Conservation (phyloP, 208 protist species). For the Trypanosoma conorhini region DNA sequence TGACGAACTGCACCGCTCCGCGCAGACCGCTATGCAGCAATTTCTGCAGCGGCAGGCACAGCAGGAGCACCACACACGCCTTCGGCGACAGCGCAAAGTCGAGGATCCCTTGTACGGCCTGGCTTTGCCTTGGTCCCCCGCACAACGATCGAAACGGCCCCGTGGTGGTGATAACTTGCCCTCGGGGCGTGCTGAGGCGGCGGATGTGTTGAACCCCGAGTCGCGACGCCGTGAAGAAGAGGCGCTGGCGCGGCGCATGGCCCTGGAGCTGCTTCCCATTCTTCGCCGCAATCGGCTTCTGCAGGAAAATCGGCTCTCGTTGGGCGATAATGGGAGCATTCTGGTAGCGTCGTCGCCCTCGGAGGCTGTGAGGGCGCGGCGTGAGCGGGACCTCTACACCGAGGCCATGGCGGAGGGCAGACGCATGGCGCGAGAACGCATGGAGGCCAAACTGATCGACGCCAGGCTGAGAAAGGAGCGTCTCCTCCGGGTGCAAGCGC, state of each 20-base stretch:
- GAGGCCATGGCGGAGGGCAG: slow-evolving; percentile 55
- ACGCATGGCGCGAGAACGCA: slow-evolving; percentile 45
- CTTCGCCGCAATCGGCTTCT: slow-evolving; percentile 58
- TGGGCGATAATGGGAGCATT: slow-evolving; percentile 38
- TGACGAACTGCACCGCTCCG: slow-evolving; percentile 1
- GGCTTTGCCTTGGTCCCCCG: neutral
- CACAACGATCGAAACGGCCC: neutral
- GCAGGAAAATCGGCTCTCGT: slow-evolving; percentile 34
- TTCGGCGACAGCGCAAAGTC: neutral
- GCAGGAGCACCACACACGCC: neutral
- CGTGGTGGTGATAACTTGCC: neutral
- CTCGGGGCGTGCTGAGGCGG: neutral
- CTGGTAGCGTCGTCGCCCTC: slow-evolving; percentile 10
- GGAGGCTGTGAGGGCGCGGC: slow-evolving; percentile 21
- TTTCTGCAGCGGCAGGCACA: slow-evolving; percentile 21
- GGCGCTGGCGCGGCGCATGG: slow-evolving; percentile 47
- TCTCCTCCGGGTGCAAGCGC: slow-evolving; percentile 44
- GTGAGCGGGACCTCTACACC: slow-evolving; percentile 41
- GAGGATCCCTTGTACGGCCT: neutral
- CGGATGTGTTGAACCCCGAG: slow-evolving; percentile 26
- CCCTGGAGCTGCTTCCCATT: slow-evolving; percentile 56
- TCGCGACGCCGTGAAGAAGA: slow-evolving; percentile 46
- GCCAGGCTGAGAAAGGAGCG: slow-evolving; percentile 45
- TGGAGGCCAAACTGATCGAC: slow-evolving; percentile 36
- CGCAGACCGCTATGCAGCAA: slow-evolving; percentile 20